Conservation (phyloP, 148 eudicot genomes). For the Vaccinium corymbosum region DNA sequence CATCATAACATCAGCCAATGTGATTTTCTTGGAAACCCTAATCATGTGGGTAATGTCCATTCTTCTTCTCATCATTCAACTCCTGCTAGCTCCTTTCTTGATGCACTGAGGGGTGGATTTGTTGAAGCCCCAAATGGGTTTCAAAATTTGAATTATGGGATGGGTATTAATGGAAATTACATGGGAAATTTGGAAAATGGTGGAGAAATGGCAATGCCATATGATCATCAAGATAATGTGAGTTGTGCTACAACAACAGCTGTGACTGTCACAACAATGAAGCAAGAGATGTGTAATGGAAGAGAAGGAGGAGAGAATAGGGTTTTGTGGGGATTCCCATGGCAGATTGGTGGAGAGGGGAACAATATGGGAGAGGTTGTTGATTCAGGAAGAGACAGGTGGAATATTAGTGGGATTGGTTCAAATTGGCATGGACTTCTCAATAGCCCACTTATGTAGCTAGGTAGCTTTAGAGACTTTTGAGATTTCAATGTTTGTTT, state of each 20-base stretch:
- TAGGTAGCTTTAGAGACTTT: constrained; percentile 12
- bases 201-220: constrained; percentile 27
- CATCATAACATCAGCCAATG: not conserved
- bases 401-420: constrained; percentile 40
- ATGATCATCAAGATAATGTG: constrained; percentile 26
- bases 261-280: constrained; percentile 25
- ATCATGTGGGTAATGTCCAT: not conserved
- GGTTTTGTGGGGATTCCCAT: constrained; percentile 56
- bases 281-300: constrained; percentile 42
- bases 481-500: not conserved
- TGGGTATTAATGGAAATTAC: constrained; percentile 20
- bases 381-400: constrained; percentile 32
- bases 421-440: constrained; percentile 63
- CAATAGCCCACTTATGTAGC: constrained; percentile 65
- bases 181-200: constrained; percentile 26
- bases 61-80: not conserved
- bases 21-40: constrained; percentile 29
- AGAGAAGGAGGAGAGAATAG: constrained; percentile 26
- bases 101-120: constrained; percentile 23
- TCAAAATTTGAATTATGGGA: constrained; percentile 36
- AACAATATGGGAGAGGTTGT: constrained; percentile 26
- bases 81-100: constrained; percentile 14
- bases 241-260: constrained; percentile 30
- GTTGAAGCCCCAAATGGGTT: constrained; percentile 23
- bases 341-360: constrained; percentile 49